Percentiles rank a stretch among this genome's conserved stretches.
Evolutionary conservation across 257 asterid species (phyloP).

Genomic region (Misopates orontium): DNA sequence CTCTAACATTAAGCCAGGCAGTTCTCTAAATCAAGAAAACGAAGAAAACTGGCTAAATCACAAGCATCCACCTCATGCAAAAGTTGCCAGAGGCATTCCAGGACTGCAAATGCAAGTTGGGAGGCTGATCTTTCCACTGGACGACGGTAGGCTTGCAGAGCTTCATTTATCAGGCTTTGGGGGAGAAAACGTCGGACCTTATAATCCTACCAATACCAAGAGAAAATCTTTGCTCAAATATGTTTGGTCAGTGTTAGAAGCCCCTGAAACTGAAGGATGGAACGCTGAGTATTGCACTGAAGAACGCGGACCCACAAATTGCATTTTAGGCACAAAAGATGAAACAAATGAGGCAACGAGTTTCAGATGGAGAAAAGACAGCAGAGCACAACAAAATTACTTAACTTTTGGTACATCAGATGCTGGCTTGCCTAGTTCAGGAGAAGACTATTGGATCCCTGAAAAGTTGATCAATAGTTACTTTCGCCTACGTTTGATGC

Average conservation of each 20-base stretch:
- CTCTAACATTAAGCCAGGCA: slow-evolving; percentile 39
- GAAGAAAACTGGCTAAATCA: slow-evolving; percentile 66
- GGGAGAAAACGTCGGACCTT: slow-evolving; percentile 64
- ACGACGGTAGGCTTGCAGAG: slow-evolving; percentile 87
- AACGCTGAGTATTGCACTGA: slow-evolving; percentile 82
- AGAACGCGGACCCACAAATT: slow-evolving; percentile 73
- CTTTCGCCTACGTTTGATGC: slow-evolving; percentile 70
- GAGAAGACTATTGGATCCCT: slow-evolving; percentile 27
- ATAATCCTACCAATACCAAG: slow-evolving; percentile 37
- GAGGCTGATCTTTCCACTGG: slow-evolving; percentile 61
- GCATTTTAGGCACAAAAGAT: slow-evolving; percentile 69
- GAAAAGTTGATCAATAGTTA: slow-evolving; percentile 29
- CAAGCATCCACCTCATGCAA: slow-evolving; percentile 71
- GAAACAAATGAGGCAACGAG: slow-evolving; percentile 41
- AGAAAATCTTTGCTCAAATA: slow-evolving; percentile 54
- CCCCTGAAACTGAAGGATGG: slow-evolving; percentile 96
- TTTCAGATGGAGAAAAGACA: slow-evolving; percentile 59
- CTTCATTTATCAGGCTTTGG: slow-evolving; percentile 71
- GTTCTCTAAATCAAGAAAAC: slow-evolving; percentile 37
- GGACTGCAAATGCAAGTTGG: slow-evolving; percentile 72
- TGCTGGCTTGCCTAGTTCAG: slow-evolving; percentile 22
- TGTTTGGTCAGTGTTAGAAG: slow-evolving; percentile 79
- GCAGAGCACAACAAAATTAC: slow-evolving; percentile 52
- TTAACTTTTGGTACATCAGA: slow-evolving; percentile 38
- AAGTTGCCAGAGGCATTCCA: slow-evolving; percentile 52